Base-by-base conservation (phyloP, 306 rosid species). In the Urtica urens region DNA sequence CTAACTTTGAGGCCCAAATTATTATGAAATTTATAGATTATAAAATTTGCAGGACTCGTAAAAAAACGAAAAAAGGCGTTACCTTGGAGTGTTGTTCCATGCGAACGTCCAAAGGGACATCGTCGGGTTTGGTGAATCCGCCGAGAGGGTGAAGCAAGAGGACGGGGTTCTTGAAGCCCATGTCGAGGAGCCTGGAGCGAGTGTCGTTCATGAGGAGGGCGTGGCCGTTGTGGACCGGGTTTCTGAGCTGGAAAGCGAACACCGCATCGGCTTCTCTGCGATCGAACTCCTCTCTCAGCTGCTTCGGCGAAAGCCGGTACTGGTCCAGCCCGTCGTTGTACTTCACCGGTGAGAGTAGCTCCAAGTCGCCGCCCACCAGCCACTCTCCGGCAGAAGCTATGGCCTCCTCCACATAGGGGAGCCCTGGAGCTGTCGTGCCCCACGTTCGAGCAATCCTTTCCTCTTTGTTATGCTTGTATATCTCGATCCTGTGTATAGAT, bases 31-130 rank as follows among this genome's bases (percentile, higher is more conserved):
- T n/a, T n/a, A n/a, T n/a, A n/a, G n/a, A n/a, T n/a, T n/a, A n/a
- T n/a, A n/a, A n/a, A n/a, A n/a, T n/a, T n/a, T n/a, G n/a, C n/a
- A n/a, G n/a, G n/a, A n/a, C n/a, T n/a, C n/a, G n/a, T n/a, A n/a
- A n/a, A 63, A 52, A 38, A 49, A 51, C 17, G 28, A 54, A 30
- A 62, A 15, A 19, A 63, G n/a, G n/a, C n/a, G 55, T 59, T 51
- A 90, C 99, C 96, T 90, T 90, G 85, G 94, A 84, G 63, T 90
- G 99, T 53, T 90, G 95, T 75, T 90, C 99, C 95, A 90, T 85
- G 65, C 99, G 78, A 66, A 90, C 94, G 59, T 90, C 99, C 70
- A 90, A 70, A 35, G 99, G 99, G 29, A 90, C 99, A 56, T 90
- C 99, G 37, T 90, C 95, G 2, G 68, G 79, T 68, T 90, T 90